Percentiles rank a stretch among this genome's conserved stretches.
Evolutionary conservation across 352 stramenopile species (phyloP).

Genomic region (Phytophthora crassamura): DNA sequence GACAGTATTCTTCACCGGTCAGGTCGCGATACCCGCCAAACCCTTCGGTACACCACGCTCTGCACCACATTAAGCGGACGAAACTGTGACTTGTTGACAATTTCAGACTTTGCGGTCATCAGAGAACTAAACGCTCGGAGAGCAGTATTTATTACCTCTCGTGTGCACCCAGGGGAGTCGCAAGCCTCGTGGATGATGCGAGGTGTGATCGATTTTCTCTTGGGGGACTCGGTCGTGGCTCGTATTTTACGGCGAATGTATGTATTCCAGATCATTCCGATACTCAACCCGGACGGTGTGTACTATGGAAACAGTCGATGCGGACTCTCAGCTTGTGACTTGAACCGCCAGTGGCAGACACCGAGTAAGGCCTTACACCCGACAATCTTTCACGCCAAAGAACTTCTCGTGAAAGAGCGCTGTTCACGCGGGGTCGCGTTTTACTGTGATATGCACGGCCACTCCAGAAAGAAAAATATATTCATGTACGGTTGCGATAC

Average conservation of each 20-base stretch:
- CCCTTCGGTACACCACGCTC: constrained; percentile 58
- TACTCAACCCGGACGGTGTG: constrained; percentile 95
- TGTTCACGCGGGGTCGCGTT: constrained; percentile 71
- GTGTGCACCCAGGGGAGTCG: constrained; percentile 91
- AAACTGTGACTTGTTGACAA: constrained; percentile 79
- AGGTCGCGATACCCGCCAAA: constrained; percentile 7
- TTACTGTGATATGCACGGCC: constrained; percentile 93
- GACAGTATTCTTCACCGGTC: constrained; percentile 35
- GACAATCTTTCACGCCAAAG: constrained; percentile 91
- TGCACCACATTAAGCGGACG: constrained; percentile 66
- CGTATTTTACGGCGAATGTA: constrained; percentile 85
- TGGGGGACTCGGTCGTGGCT: constrained; percentile 65
- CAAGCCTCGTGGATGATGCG: constrained; percentile 96
- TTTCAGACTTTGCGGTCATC: constrained; percentile 56
- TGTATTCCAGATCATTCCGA: constrained; percentile 93
- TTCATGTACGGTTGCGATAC: constrained; percentile 96
- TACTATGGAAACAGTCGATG: constrained; percentile 94
- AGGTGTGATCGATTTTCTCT: constrained; percentile 91
- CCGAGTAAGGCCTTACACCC: constrained; percentile 76
- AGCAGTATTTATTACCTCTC: constrained; percentile 83
- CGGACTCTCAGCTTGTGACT: constrained; percentile 78
- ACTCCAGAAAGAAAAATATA: constrained; percentile 94
- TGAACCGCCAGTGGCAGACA: constrained; percentile 91
- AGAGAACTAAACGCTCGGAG: constrained; percentile 46
- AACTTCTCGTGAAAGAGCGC: constrained; percentile 70